These are phyloP conservation scores for Lipomyces japonicus DNA, from an alignment of 805 yeast species.

Conservation along the genomic window DNA sequence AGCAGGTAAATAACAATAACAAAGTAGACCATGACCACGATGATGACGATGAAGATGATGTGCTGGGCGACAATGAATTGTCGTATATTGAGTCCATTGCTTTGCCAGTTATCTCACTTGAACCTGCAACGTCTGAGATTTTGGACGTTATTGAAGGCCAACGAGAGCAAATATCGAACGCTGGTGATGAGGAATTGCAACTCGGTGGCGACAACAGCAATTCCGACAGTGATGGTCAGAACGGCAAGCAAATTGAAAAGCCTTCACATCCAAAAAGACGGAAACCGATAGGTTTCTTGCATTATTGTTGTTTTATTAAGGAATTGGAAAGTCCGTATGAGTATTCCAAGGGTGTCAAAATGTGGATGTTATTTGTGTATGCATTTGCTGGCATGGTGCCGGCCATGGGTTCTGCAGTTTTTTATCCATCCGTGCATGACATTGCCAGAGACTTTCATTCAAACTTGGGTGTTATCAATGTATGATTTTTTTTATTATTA, in stretches of 20 bases:
- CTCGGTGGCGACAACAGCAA: not conserved
- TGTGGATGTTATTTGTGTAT: constrained; percentile 56
- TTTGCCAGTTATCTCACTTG: constrained; percentile 13
- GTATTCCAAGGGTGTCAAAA: constrained; percentile 51
- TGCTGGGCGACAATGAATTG: not conserved
- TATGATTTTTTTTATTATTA: constrained; percentile 31
- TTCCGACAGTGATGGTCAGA: not conserved
- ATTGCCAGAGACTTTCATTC: constrained; percentile 56
- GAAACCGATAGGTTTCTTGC: constrained; percentile 17
- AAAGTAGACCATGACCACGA: not conserved
- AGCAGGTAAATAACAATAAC: not conserved
- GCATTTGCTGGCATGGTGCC: constrained; percentile 76
- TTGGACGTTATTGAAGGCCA: not conserved
- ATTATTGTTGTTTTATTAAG: constrained; percentile 48
- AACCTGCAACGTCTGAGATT: constrained; percentile 14
- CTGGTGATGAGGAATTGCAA: not conserved
- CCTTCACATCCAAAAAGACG: not conserved
- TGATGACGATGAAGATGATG: not conserved
- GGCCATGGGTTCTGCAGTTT: constrained; percentile 84
- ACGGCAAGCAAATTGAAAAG: not conserved
- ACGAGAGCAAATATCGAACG: not conserved
- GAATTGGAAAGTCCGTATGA: constrained; percentile 72
- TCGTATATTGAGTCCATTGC: constrained; percentile 2
- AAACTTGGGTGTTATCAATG: constrained; percentile 57
- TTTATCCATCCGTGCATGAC: constrained; percentile 71